These are phyloP conservation scores for Populus trichocarpa DNA, from an alignment of 441 rosid species.

Conservation along the genomic window DNA sequence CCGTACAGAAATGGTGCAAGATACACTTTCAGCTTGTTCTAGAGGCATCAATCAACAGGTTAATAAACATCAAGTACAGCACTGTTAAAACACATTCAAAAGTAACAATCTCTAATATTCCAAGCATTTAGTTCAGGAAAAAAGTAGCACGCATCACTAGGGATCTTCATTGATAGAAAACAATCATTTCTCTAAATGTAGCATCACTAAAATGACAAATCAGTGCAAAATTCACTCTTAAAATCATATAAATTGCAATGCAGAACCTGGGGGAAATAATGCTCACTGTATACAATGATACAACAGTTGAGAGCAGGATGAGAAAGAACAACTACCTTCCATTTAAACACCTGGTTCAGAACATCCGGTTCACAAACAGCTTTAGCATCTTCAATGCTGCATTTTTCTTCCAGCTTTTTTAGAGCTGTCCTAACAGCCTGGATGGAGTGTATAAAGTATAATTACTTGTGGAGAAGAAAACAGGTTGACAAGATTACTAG, in stretches of 20 bases:
- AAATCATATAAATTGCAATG: background rate
- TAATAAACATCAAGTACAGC: background rate
- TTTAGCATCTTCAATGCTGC: constrained; percentile 75
- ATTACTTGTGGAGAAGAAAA: constrained; percentile 8
- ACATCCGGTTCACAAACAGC: constrained; percentile 81
- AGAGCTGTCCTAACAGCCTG: constrained; percentile 88
- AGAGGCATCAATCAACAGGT: background rate
- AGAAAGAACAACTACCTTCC: constrained; percentile 65
- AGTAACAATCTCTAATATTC: background rate
- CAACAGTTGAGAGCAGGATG: background rate
- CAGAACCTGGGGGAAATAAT: background rate
- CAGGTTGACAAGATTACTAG: background rate
- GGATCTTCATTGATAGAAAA: background rate
- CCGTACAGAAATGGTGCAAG: constrained; percentile 86
- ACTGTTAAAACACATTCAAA: background rate
- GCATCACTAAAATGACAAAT: background rate
- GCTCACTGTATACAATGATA: background rate
- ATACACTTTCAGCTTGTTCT: constrained; percentile 82
- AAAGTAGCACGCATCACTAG: background rate
- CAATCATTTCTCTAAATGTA: background rate
- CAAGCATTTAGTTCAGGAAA: background rate
- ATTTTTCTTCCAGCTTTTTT: constrained; percentile 62
- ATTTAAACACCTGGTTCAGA: constrained; percentile 65
- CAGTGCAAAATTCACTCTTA: background rate
- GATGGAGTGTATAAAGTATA: background rate